phyloP scores from a whole-genome alignment of 306 rosid genomes.

The Mucuna pruriens region DNA sequence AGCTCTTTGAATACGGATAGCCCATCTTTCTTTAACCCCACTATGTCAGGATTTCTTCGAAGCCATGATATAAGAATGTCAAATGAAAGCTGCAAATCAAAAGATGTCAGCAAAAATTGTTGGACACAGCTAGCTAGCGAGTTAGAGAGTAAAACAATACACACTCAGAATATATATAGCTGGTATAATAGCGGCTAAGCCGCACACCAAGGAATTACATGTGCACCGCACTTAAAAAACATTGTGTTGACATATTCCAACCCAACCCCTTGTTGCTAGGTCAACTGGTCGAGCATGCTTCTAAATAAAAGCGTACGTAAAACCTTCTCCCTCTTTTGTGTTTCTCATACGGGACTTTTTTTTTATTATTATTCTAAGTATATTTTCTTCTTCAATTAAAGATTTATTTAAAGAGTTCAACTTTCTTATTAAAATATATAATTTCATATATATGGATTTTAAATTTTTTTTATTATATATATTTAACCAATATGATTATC shows the following conservation, averaged over 20 bases:
- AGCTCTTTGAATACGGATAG: slow-evolving; percentile 68
- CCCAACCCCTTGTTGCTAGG: neutral
- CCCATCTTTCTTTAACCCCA: slow-evolving; percentile 62
- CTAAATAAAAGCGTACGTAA: neutral
- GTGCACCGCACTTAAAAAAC: slow-evolving; percentile 19
- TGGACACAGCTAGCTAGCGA: neutral
- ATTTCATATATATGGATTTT: neutral
- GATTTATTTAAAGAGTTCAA: too few species aligned
- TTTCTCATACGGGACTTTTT: neutral
- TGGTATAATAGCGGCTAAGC: neutral
- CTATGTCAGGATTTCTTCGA: slow-evolving; percentile 54
- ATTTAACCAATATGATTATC: neutral
- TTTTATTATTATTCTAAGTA: neutral
- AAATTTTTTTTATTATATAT: too few species aligned
- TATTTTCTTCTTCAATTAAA: too few species aligned
- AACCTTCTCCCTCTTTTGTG: neutral
- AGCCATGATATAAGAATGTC: slow-evolving; percentile 77
- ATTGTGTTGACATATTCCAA: slow-evolving; percentile 14
- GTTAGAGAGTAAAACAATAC: neutral
- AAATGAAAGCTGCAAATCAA: slow-evolving; percentile 68
- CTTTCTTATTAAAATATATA: too few species aligned
- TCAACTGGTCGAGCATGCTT: slow-evolving; percentile 8
- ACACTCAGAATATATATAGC: neutral
- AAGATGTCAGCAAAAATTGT: slow-evolving; percentile 12
- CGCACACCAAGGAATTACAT: neutral